A percentile compares a stretch with the other conserved stretches of the same genome.
These are phyloP conservation scores for Parathielavia appendiculata DNA, from an alignment of 495 filamentous ascomycete genomes.

Conservation along the genomic window DNA sequence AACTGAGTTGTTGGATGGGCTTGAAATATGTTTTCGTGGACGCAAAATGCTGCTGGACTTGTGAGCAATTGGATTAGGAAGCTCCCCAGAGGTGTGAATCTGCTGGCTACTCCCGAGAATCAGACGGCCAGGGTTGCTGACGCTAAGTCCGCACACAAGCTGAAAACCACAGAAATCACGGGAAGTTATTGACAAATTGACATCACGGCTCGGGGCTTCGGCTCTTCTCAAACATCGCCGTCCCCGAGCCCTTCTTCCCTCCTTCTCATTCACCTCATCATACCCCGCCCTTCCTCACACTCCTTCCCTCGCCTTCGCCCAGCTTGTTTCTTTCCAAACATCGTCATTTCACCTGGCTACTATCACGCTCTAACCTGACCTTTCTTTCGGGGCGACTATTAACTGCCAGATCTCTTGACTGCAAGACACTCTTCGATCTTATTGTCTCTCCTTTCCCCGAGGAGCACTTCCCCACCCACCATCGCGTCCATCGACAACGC, in stretches of 20 bases:
- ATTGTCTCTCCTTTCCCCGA: background rate
- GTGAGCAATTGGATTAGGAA: no score
- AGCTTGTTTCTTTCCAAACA: background rate
- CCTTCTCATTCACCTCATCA: background rate
- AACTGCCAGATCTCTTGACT: background rate
- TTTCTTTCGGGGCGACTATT: background rate
- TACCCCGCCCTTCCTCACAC: background rate
- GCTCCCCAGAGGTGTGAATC: no score
- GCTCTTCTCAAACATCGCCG: background rate
- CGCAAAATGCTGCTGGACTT: no score
- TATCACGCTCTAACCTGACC: background rate
- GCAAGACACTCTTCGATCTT: background rate
- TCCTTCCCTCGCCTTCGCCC: background rate
- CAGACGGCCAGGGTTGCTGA: no score
- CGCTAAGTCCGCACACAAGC: no score
- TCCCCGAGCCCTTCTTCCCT: background rate
- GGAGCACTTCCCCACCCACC: background rate
- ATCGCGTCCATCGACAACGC: background rate
- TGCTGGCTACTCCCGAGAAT: no score
- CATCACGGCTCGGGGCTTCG: background rate
- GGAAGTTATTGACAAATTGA: background rate
- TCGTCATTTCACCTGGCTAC: background rate
- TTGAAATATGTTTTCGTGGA: no score
- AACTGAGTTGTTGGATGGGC: no score
- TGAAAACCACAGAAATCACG: background rate